A percentile compares a stretch with the other conserved stretches of the same genome.
phyloP scores from a whole-genome alignment of 768 basidiomycete genomes.

The Botryobasidium botryosum region DNA sequence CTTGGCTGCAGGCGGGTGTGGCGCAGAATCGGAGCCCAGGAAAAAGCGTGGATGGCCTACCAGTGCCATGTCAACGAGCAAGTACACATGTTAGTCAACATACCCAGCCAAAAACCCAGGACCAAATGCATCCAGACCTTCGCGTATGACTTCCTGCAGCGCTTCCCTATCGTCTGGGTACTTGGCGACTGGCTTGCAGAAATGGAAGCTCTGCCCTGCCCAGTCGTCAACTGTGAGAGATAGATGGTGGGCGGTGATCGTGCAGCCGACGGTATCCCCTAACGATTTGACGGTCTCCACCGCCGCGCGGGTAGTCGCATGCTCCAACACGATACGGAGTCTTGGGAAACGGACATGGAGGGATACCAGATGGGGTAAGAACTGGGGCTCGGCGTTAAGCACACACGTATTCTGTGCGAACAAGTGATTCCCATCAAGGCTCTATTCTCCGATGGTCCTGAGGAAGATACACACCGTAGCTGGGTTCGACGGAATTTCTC shows the following conservation, averaged over 20 bases:
- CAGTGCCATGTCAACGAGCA: background rate
- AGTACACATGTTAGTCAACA: background rate
- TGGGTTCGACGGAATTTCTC: conserved; percentile 86
- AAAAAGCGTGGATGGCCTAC: conserved; percentile 88
- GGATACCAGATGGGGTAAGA: conserved; percentile 72
- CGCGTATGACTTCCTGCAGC: conserved; percentile 52
- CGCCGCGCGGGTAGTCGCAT: conserved; percentile 86
- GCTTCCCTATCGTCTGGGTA: conserved; percentile 83
- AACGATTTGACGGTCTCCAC: conserved; percentile 69
- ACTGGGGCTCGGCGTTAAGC: conserved; percentile 80
- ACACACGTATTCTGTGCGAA: conserved; percentile 62
- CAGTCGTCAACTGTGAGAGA: conserved; percentile 89
- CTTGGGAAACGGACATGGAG: conserved; percentile 72
- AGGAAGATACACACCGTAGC: conserved; percentile 25
- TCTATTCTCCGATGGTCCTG: background rate
- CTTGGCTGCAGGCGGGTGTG: conserved; percentile 59
- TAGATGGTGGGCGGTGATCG: conserved; percentile 95
- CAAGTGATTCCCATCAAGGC: background rate
- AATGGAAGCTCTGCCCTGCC: conserved; percentile 89
- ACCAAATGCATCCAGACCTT: conserved; percentile 31
- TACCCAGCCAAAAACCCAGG: background rate
- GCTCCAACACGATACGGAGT: conserved; percentile 90
- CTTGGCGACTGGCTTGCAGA: conserved; percentile 97
- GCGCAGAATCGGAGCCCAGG: conserved; percentile 92
- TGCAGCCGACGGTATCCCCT: conserved; percentile 77